phyloP scores from a whole-genome alignment of 805 yeast genomes.

The Gaillardinia entomophila region DNA sequence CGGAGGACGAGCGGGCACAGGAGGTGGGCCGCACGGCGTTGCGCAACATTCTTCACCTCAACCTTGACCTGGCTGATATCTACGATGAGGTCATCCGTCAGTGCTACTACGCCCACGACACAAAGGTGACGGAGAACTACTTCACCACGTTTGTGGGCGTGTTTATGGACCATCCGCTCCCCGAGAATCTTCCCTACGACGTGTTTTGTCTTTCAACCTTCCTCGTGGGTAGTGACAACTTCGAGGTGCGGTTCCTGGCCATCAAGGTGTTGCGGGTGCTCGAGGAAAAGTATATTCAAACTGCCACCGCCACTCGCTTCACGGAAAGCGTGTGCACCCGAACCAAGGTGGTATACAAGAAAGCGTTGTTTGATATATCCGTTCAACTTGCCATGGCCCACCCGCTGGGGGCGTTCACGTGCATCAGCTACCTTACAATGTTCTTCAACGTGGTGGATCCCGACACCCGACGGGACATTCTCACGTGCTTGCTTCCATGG shows the following conservation, averaged over 20 bases:
- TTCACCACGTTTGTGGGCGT: conserved; percentile 68
- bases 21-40: conserved; percentile 68
- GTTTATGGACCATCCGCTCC: conserved; percentile 40
- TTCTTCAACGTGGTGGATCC: conserved; percentile 54
- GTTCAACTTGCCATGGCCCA: conserved; percentile 57
- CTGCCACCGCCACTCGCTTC: conserved; percentile 47
- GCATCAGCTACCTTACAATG: conserved; percentile 70
- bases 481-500: conserved; percentile 87
- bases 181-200: conserved; percentile 53
- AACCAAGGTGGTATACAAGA: conserved; percentile 79
- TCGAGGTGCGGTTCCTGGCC: conserved; percentile 65
- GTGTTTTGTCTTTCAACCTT: conserved; percentile 70
- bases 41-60: conserved; percentile 56
- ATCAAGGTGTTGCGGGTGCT: conserved; percentile 61
- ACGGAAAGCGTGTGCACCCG: conserved; percentile 68
- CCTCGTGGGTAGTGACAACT: conserved; percentile 70
- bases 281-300: conserved; percentile 44
- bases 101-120: conserved; percentile 56
- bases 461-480: conserved; percentile 66
- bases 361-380: conserved; percentile 77
- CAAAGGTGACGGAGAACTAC: conserved; percentile 57
- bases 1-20: conserved; percentile 52
- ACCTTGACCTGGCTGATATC: conserved; percentile 48
- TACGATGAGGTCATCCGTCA: conserved; percentile 59
- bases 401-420: conserved; percentile 52